Evolutionary conservation across 148 eudicot genomes (phyloP).

Genomic region (Agrostemma githago): DNA sequence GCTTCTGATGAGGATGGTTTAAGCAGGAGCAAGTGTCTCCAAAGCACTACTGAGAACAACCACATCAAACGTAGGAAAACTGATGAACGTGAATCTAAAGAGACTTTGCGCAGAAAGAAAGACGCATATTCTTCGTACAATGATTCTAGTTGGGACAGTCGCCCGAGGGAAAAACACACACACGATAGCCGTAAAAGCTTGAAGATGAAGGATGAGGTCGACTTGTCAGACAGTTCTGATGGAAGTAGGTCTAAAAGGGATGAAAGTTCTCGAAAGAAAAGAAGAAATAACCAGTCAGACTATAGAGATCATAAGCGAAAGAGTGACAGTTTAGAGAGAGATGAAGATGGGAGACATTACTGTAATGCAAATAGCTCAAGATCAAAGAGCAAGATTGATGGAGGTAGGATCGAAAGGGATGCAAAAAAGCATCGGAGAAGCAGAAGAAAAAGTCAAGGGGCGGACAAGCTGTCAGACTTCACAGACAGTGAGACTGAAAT

Average conservation of each 20-base stretch:
- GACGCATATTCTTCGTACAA: constrained; percentile 11
- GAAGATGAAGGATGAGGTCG: constrained; percentile 15
- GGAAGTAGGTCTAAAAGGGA: constrained; percentile 10
- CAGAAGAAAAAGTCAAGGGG: constrained; percentile 9
- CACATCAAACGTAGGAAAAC: constrained; percentile 17
- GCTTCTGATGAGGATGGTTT: constrained; percentile 41
- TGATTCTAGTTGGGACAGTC: constrained; percentile 12
- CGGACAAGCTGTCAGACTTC: constrained; percentile 7
- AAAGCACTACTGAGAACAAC: constrained; percentile 19
- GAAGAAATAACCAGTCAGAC: constrained; percentile 5
- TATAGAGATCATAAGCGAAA: neutral
- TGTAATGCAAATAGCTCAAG: constrained; percentile 15
- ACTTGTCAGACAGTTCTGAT: constrained; percentile 12
- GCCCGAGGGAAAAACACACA: constrained; percentile 11
- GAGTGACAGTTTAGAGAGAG: constrained; percentile 5
- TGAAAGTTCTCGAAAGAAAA: constrained; percentile 8
- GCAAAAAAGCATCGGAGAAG: constrained; percentile 12
- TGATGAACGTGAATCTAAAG: constrained; percentile 18
- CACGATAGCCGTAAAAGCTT: neutral
- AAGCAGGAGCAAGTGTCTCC: constrained; percentile 29
- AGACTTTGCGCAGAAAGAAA: neutral
- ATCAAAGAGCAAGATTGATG: constrained; percentile 2
- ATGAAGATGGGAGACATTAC: constrained; percentile 12
- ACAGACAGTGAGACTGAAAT: constrained; percentile 16
- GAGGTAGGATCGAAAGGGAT: constrained; percentile 6